Percentiles rank a stretch among this genome's conserved stretches.
These are phyloP conservation scores for Pelargonium fulgidum DNA, from an alignment of 441 rosid genomes.

Conservation along the genomic window DNA sequence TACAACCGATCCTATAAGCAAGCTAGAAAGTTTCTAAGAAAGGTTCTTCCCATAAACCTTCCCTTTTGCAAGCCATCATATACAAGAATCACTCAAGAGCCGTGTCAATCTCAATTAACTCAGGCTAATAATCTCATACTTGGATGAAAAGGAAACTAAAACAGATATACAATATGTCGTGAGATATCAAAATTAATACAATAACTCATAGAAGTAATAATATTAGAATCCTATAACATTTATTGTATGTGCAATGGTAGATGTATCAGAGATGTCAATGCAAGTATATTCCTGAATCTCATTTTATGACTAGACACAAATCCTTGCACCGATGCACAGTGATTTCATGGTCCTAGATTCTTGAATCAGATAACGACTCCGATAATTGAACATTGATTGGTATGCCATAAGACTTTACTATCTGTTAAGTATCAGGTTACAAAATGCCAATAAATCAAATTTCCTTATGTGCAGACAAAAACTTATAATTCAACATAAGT, in stretches of 20 bases:
- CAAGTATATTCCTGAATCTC: background rate
- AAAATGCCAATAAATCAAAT: background rate
- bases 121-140: background rate
- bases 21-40: background rate
- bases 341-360: background rate
- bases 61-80: background rate
- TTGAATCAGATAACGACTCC: background rate
- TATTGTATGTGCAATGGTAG: background rate
- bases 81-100: background rate
- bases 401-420: background rate
- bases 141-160: too few species aligned
- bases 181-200: background rate
- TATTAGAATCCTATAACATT: background rate
- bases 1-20: background rate
- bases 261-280: background rate
- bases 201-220: background rate
- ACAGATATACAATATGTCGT: background rate
- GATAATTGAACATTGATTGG: background rate
- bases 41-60: background rate
- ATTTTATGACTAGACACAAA: background rate
- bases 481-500: background rate
- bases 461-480: background rate
- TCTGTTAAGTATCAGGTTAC: background rate
- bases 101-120: background rate
- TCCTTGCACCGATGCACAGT: background rate